Evolutionary conservation across 495 filamentous ascomycete species (phyloP).

Genomic region (Bacidia gigantensis): DNA sequence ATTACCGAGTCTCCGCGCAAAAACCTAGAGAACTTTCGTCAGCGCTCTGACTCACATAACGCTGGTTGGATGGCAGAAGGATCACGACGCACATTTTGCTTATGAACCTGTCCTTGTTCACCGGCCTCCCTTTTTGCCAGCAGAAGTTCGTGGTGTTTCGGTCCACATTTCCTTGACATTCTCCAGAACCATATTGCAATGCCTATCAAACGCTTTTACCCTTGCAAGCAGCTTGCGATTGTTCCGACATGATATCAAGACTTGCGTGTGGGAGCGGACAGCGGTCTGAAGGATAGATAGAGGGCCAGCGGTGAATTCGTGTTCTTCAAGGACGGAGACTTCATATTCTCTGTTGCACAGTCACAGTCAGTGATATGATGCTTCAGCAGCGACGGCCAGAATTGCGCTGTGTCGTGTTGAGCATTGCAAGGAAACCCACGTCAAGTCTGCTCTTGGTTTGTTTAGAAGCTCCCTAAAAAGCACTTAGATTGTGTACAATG

Average conservation of each 20-base stretch:
- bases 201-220: constrained; percentile 81
- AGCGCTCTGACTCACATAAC: not conserved
- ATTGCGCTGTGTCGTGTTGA: not conserved
- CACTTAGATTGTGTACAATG: constrained; percentile 21
- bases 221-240: constrained; percentile 72
- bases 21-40: constrained; percentile 47
- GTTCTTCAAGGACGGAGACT: constrained; percentile 72
- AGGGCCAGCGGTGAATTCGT: constrained; percentile 77
- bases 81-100: constrained; percentile 68
- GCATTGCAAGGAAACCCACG: constrained; percentile 36
- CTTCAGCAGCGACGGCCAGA: constrained; percentile 2
- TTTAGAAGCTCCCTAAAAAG: constrained; percentile 57
- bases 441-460: constrained; percentile 69
- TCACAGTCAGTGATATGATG: not conserved
- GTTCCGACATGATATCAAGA: constrained; percentile 81
- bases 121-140: constrained; percentile 76
- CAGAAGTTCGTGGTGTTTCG: constrained; percentile 63
- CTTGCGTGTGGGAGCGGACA: constrained; percentile 73
- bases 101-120: constrained; percentile 97
- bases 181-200: constrained; percentile 97
- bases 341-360: constrained; percentile 59
- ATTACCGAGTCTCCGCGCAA: constrained; percentile 89
- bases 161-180: constrained; percentile 99
- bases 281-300: constrained; percentile 89
- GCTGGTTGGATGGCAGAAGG: not conserved